These are phyloP conservation scores for Phyllosticta citrichinensis DNA, from an alignment of 2,329 filamentous ascomycete species.

Conservation along the genomic window DNA sequence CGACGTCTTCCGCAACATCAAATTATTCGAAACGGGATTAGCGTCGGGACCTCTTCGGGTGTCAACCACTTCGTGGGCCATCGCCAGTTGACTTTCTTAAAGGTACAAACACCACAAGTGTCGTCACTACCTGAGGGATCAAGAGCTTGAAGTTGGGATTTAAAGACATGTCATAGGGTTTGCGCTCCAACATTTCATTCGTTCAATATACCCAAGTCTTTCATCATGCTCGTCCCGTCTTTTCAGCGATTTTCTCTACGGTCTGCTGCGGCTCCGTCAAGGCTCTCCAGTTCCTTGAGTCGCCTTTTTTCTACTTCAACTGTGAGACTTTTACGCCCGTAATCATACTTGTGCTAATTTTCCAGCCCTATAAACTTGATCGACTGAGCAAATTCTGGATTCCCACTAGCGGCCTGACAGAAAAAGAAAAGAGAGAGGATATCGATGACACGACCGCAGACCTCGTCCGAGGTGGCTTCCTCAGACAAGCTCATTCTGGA, in stretches of 20 bases:
- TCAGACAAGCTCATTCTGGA: slow-evolving; percentile 63
- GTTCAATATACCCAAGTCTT: background rate
- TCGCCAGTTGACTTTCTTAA: too few species aligned
- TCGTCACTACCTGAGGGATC: background rate
- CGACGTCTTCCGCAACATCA: slow-evolving; percentile 6
- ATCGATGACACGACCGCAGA: slow-evolving; percentile 34
- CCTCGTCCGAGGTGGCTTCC: slow-evolving; percentile 35
- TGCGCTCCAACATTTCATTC: background rate
- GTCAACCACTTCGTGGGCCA: background rate
- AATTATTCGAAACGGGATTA: slow-evolving; percentile 7
- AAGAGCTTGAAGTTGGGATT: background rate
- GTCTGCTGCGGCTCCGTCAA: background rate
- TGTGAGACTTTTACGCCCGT: background rate
- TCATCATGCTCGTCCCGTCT: slow-evolving; percentile 8
- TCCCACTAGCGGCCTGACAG: slow-evolving; percentile 60
- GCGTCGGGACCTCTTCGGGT: slow-evolving; percentile 5
- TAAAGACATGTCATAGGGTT: background rate
- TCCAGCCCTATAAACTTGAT: slow-evolving; percentile 39
- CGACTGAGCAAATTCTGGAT: slow-evolving; percentile 70
- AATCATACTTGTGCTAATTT: background rate
- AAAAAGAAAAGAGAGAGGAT: slow-evolving; percentile 39
- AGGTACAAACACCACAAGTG: background rate
- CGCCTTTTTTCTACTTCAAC: background rate
- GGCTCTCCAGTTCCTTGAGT: background rate
- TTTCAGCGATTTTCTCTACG: slow-evolving; percentile 2